Evolutionary conservation across 116 monocot species (phyloP).

Genomic region (Posidonia oceanica): DNA sequence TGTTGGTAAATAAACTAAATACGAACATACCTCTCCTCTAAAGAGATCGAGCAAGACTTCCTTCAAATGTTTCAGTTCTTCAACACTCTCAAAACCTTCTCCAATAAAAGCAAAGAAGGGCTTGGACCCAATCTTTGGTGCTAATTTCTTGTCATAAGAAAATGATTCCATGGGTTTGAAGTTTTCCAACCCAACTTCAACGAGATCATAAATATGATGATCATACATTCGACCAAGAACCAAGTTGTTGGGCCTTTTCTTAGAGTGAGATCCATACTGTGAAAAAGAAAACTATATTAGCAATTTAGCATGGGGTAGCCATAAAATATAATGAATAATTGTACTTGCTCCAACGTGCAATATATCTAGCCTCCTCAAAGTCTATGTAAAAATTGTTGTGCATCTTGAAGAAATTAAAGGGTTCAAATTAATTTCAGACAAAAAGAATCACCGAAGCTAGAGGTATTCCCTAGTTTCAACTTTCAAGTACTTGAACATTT

Average conservation of each 20-base stretch:
- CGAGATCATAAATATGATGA: slow-evolving; percentile 90
- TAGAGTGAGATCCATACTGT: slow-evolving; percentile 92
- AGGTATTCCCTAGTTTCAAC: too few relatives aligned
- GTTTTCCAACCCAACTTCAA: slow-evolving; percentile 95
- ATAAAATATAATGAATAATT: too few relatives aligned
- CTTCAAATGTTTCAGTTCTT: slow-evolving; percentile 95
- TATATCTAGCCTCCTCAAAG: too few relatives aligned
- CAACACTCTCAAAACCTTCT: slow-evolving; percentile 76
- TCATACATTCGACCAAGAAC: slow-evolving; percentile 81
- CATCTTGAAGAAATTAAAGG: too few relatives aligned
- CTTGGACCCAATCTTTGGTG: slow-evolving; percentile 71
- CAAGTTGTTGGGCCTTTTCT: slow-evolving; percentile 92
- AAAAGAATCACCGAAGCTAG: too few relatives aligned
- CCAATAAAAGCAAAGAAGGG: slow-evolving; percentile 93
- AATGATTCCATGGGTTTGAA: slow-evolving; percentile 68
- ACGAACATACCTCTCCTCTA: slow-evolving; percentile 59
- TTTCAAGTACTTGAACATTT: too few relatives aligned
- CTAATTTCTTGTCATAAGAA: slow-evolving; percentile 63
- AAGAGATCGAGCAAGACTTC: slow-evolving; percentile 95
- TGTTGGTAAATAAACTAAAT: neutral
- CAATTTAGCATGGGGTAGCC: neutral
- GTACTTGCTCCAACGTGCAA: too few relatives aligned
- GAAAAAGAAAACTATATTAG: slow-evolving; percentile 10
- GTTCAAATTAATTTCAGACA: too few relatives aligned
- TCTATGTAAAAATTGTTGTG: too few relatives aligned